Evolutionary conservation across 805 yeast species (phyloP).

Genomic region (Ogataea pignaliae): DNA sequence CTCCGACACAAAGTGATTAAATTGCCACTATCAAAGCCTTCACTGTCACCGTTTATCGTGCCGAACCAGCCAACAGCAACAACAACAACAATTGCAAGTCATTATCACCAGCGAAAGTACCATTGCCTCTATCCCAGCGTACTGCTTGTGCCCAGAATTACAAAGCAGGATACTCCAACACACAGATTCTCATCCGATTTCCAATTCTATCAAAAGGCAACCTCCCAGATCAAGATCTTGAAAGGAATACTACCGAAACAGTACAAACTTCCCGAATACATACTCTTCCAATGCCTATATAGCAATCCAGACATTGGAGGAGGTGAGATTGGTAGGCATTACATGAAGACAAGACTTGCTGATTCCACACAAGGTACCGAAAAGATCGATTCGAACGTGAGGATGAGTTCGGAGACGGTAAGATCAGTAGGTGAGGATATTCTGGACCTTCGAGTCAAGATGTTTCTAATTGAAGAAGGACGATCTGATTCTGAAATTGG

Average conservation of each 20-base stretch:
- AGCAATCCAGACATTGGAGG: constrained; percentile 1
- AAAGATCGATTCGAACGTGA: constrained; percentile 1
- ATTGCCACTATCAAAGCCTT: too few species aligned
- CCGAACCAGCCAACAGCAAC: too few species aligned
- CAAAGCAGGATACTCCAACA: too few species aligned
- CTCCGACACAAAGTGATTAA: too few species aligned
- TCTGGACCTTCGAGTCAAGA: neutral
- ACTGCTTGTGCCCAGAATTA: too few species aligned
- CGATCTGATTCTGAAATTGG: too few species aligned
- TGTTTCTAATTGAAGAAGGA: too few species aligned
- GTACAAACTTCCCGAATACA: constrained; percentile 14
- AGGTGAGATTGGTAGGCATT: neutral
- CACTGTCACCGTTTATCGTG: too few species aligned
- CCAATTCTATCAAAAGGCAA: constrained; percentile 9
- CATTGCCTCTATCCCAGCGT: too few species aligned
- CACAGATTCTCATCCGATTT: too few species aligned
- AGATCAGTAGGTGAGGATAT: constrained; percentile 6
- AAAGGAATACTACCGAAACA: constrained; percentile 20
- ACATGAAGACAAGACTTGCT: constrained; percentile 7
- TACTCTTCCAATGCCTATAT: constrained; percentile 22
- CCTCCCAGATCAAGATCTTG: constrained; percentile 20
- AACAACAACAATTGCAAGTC: too few species aligned
- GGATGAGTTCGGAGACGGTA: constrained; percentile 7
- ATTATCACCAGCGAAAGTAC: too few species aligned
- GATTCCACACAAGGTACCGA: constrained; percentile 2